Conservation (phyloP, 2,329 filamentous ascomycete species). For the Cucurbitaria berberidis region DNA sequence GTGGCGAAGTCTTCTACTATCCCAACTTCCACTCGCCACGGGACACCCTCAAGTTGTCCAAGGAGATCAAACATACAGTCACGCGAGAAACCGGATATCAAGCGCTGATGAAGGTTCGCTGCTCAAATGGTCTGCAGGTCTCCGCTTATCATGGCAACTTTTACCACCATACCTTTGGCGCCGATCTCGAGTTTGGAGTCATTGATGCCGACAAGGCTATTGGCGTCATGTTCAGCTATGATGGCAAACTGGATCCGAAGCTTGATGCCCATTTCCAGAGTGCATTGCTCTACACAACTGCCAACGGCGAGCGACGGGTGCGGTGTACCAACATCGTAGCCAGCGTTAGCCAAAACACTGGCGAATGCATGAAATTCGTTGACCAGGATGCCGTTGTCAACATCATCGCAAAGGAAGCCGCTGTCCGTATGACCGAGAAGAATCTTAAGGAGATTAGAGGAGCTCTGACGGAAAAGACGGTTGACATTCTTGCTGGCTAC, state of each 20-base stretch:
- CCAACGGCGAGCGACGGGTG: conserved; percentile 85
- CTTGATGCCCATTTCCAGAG: conserved; percentile 98
- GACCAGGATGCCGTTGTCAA: conserved; percentile 93
- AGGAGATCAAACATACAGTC: conserved; percentile 85
- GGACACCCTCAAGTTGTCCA: conserved; percentile 81
- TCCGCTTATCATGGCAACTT: conserved; percentile 96
- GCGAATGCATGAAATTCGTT: conserved; percentile 87
- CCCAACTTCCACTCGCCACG: conserved; percentile 91
- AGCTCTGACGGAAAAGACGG: conserved; percentile 85
- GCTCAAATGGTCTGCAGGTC: conserved; percentile 94
- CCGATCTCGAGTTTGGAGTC: conserved; percentile 90
- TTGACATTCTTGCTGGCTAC: conserved; percentile 90
- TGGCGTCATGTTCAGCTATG: conserved; percentile 89
- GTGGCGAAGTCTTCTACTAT: conserved; percentile 95
- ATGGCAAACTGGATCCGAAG: conserved; percentile 96
- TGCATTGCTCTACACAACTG: conserved; percentile 91
- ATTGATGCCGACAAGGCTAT: conserved; percentile 95
- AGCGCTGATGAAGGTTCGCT: conserved; percentile 96
- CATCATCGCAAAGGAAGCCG: conserved; percentile 91
- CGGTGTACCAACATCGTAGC: conserved; percentile 93
- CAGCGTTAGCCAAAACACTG: conserved; percentile 82
- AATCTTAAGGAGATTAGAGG: conserved; percentile 84
- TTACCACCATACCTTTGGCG: conserved; percentile 91
- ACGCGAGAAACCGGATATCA: conserved; percentile 93
- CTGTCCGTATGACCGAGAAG: conserved; percentile 79